Base-by-base conservation (phyloP, 495 filamentous ascomycete species). In the Collariella sp. region DNA sequence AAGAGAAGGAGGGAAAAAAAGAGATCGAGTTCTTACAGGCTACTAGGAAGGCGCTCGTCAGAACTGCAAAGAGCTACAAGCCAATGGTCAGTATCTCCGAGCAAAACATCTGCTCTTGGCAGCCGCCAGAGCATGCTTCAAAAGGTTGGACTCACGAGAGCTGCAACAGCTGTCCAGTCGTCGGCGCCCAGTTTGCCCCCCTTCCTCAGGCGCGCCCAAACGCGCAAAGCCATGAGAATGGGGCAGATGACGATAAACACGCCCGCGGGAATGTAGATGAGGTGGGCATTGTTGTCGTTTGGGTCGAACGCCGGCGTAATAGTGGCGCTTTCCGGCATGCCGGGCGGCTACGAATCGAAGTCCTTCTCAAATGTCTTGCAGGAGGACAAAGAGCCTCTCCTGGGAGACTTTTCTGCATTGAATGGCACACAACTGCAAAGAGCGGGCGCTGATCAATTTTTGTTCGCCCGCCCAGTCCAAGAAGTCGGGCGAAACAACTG, bases 181-280 rank as follows among this genome's bases (percentile, higher is more conserved):
- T 46, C 44, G 44, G 44, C 44, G 19, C 24, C 29, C 24, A 46
- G 7, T n/a, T 46, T 33, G 44, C 44, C 44, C 11, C 44, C 26
- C 24, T 46, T 46, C 24, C 24, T 46, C 15, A 46, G 44, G n/a
- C 44, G 42, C 7, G 44, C 44, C 44, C 44, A 46, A 18, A 46
- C 33, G 24, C 44, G 44, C 24, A 46, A 46, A 26, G 20, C 44
- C 44, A 46, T 34, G 24, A 46, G 44, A n/a, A 46, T 26, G 24
- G 44, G 44, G 26, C 44, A 46, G 26, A 46, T 46, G 44, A 33
- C 44, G 24, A 46, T 15, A 26, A 46, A 46, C 24, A 46, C 26
- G 29, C 23, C 42, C 22, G 44, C 6, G 2, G 44, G 44, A 16
- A 46, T 46, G 26, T 33, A 33, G 1, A 46, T n/a, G 19, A 46